Conservation (phyloP, 2,329 filamentous ascomycete genomes). For the Colletotrichum brevisporum region DNA sequence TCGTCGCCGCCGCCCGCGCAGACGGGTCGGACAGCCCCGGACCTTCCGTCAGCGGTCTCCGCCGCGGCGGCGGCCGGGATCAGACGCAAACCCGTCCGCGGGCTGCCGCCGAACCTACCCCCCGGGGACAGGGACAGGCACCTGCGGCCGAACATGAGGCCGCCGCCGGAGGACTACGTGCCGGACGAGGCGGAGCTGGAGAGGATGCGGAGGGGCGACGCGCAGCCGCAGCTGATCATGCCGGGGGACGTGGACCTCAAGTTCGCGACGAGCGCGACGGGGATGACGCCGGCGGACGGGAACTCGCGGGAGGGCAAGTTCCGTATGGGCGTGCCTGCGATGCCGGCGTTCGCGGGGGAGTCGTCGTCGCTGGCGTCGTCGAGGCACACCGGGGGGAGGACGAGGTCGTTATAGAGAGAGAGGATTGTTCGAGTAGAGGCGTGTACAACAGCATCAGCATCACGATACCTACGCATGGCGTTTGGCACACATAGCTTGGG, state of each 20-base stretch:
- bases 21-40: neutral
- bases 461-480: slow-evolving; percentile 13
- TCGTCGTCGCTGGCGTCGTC: neutral
- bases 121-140: slow-evolving; percentile 18
- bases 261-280: slow-evolving; percentile 37
- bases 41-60: neutral
- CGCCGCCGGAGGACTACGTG: slow-evolving; percentile 42
- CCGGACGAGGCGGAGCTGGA: slow-evolving; percentile 43
- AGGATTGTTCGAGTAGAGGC: neutral
- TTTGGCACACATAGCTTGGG: neutral
- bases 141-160: slow-evolving; percentile 33
- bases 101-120: slow-evolving; percentile 2
- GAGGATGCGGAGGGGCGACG: slow-evolving; percentile 43
- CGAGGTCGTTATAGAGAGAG: slow-evolving; percentile 6
- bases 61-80: slow-evolving; percentile 6
- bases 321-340: slow-evolving; percentile 1
- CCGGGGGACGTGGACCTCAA: slow-evolving; percentile 36
- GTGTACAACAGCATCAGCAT: neutral
- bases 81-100: slow-evolving; percentile 19
- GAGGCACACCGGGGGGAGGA: neutral
- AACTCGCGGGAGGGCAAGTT: slow-evolving; percentile 34
- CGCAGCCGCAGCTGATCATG: slow-evolving; percentile 45
- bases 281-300: slow-evolving; percentile 36
- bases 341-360: slow-evolving; percentile 2
- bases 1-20: slow-evolving; percentile 13